Conservation (phyloP, 306 rosid species). For the Inga oerstediana region DNA sequence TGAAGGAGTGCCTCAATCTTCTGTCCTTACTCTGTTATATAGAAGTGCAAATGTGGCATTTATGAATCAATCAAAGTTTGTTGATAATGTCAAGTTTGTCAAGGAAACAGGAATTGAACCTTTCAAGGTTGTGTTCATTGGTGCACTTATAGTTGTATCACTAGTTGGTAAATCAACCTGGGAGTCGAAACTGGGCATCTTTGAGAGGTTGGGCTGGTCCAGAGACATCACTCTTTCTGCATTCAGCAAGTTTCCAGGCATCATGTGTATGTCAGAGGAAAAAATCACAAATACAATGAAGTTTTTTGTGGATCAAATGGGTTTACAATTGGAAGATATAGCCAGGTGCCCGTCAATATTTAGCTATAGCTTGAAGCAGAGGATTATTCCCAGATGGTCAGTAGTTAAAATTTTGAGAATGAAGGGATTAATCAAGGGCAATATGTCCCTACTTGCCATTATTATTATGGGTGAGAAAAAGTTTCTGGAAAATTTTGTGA, state of each 20-base stretch:
- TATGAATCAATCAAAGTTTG: background rate
- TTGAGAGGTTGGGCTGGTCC: background rate
- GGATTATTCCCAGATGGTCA: background rate
- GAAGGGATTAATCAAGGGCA: background rate
- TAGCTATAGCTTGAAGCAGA: background rate
- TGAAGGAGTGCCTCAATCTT: background rate
- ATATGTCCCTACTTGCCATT: background rate
- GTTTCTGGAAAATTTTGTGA: background rate
- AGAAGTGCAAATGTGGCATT: background rate
- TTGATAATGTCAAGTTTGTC: background rate
- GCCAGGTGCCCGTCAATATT: background rate
- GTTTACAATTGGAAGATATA: background rate
- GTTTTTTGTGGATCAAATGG: background rate
- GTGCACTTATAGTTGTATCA: background rate
- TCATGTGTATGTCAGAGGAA: background rate
- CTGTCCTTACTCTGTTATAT: background rate
- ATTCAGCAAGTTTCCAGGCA: background rate
- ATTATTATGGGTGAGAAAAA: background rate
- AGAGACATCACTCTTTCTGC: background rate
- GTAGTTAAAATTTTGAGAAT: background rate
- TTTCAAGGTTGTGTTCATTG: background rate
- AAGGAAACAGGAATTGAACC: background rate
- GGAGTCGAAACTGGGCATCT: background rate
- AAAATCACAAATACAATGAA: background rate
- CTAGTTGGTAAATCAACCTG: background rate